phyloP scores from a whole-genome alignment of 345 rosid species.

The Citrus inodora region DNA sequence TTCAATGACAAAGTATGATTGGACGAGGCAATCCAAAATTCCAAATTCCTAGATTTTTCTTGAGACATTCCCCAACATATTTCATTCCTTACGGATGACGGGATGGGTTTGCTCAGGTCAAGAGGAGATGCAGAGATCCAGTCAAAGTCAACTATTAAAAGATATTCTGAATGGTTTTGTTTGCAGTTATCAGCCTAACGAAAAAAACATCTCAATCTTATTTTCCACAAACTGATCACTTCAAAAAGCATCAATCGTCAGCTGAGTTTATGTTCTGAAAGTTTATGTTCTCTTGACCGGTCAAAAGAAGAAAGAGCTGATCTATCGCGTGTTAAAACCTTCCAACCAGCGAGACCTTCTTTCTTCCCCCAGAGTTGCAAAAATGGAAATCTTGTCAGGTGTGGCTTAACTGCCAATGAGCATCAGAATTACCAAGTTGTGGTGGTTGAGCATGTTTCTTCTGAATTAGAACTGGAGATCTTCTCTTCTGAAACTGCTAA shows the following conservation, averaged over 20 bases:
- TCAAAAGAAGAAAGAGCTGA: neutral
- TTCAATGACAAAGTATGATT: too few relatives aligned
- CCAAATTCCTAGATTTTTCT: neutral
- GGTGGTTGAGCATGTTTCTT: neutral
- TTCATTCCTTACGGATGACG: too few relatives aligned
- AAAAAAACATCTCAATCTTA: constrained; percentile 11
- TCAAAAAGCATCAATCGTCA: neutral
- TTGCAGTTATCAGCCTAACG: neutral
- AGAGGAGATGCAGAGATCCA: neutral
- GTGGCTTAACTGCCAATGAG: constrained; percentile 16
- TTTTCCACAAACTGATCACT: neutral
- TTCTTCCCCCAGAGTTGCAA: constrained; percentile 7
- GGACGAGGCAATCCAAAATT: neutral
- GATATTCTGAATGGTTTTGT: neutral
- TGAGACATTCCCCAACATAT: too few relatives aligned
- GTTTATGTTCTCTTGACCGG: constrained; percentile 9
- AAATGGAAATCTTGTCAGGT: neutral
- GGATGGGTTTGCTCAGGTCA: too few relatives aligned
- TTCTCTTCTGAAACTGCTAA: constrained; percentile 15
- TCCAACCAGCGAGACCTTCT: neutral
- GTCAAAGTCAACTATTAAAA: neutral
- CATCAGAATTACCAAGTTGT: constrained; percentile 12
- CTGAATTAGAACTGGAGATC: constrained; percentile 2
- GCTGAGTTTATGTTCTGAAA: constrained; percentile 11
- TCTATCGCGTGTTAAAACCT: constrained; percentile 17